Conservation (phyloP, 192 early-diverging fungal genomes). For the Geranomyces variabilis region DNA sequence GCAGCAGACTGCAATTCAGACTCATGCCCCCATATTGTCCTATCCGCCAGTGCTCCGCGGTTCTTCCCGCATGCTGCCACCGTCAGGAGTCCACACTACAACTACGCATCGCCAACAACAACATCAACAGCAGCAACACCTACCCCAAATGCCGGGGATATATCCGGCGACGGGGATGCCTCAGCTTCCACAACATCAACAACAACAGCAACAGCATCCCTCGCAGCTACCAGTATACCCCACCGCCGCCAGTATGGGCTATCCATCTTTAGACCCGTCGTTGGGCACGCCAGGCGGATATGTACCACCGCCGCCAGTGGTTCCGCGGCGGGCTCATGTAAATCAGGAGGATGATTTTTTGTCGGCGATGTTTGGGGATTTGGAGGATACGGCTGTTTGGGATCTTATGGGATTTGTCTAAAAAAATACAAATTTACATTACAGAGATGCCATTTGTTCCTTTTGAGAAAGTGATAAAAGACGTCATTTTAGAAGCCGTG, state of each 20-base stretch:
- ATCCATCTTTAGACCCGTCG: no score
- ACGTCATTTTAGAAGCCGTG: no score
- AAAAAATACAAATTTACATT: no score
- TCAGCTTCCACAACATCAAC: background rate
- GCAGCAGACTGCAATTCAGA: background rate
- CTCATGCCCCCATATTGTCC: background rate
- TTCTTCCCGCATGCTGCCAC: background rate
- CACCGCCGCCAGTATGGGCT: no score
- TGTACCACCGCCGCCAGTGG: background rate
- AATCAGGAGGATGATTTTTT: constrained; percentile 13
- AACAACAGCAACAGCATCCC: background rate
- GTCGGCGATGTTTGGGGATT: constrained; percentile 25
- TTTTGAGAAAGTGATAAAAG: no score
- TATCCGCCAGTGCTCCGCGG: background rate
- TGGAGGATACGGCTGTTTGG: constrained; percentile 21
- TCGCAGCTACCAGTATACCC: no score
- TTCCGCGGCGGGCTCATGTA: background rate
- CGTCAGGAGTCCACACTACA: background rate
- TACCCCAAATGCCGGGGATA: no score
- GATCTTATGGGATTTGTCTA: constrained; percentile 28
- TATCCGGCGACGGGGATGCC: background rate
- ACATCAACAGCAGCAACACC: constrained; percentile 11
- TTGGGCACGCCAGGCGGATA: no score
- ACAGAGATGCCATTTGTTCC: no score
- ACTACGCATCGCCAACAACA: background rate